Evolutionary conservation across 768 basidiomycete species (phyloP), one percentile per base, ranked within the genome.

Genomic region (Sutorius australiensis): DNA sequence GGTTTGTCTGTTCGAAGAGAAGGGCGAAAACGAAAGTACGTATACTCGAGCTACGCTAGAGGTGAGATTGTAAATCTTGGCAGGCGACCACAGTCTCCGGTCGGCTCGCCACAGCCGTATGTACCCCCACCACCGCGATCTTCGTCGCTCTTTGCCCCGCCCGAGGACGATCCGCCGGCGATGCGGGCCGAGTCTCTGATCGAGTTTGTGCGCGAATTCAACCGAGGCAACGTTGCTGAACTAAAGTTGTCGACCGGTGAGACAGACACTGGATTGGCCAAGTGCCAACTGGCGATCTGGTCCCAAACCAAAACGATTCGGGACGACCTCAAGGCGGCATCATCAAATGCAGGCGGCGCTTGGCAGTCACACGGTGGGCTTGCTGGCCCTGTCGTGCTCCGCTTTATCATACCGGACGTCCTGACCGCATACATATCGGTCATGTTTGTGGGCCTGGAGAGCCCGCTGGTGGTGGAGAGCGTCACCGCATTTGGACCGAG

Each of bases 401-500:
- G 86, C 37, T 80, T 87, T 56, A 73, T 72, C 14, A 80, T 89
- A 50, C 73, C 73, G 2, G 86, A 91, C 58, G 82, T 89, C 44
- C 68, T 89, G 51, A 80, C 75, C 6, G 81, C 82, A 51, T 90
- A 83, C 71, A 62, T 89, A 40, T 80, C 78, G 6, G 67, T 83
- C 33, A 74, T 71, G 31, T 71, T 76, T 48, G 67, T 61, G 3
- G 60, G 57, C 28, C 53, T 65, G 33, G 70, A 72, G 17, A 71
- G 71, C 34, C 58, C 66, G n/a, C 69, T 83, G 36, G 57, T 78
- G 12, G 77, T 84, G 30, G 86, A 88, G 61, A 85, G 76, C 50
- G 75, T 87, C 40, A 76, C 82, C n/a, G 79, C 77, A 10, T 87
- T 89, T 65, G 88, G 86, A 6, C 82, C 89, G 21, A 74, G 88